These are phyloP conservation scores for Kazachstania bromeliacearum DNA, from an alignment of 805 yeast genomes.

Conservation along the genomic window DNA sequence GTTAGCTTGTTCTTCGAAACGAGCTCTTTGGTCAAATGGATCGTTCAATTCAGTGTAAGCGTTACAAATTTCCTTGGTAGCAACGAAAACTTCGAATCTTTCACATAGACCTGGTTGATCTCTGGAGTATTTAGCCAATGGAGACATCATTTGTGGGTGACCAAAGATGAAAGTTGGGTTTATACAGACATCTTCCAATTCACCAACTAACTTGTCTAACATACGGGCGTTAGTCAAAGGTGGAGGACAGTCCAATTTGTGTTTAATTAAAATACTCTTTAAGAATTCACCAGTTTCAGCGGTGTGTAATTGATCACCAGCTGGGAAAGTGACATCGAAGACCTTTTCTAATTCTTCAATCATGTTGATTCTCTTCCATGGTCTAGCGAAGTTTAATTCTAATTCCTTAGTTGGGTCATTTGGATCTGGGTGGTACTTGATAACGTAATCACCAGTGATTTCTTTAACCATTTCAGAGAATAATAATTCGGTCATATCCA, in stretches of 20 bases:
- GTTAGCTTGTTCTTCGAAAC: slow-evolving; percentile 98
- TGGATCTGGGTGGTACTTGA: slow-evolving; percentile 90
- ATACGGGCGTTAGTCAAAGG: slow-evolving; percentile 96
- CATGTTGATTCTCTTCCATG: slow-evolving; percentile 98
- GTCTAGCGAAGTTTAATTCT: slow-evolving; percentile 82
- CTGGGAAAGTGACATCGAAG: slow-evolving; percentile 82
- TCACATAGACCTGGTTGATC: slow-evolving; percentile 90
- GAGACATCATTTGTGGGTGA: slow-evolving; percentile 99
- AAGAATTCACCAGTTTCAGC: slow-evolving; percentile 87
- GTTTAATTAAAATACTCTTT: slow-evolving; percentile 64
- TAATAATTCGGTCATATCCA: slow-evolving; percentile 84
- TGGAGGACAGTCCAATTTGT: slow-evolving; percentile 79
- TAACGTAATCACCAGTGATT: slow-evolving; percentile 80
- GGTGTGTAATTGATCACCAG: slow-evolving; percentile 92
- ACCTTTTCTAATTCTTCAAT: slow-evolving; percentile 88
- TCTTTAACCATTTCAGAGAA: slow-evolving; percentile 96
- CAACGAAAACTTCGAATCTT: slow-evolving; percentile 96
- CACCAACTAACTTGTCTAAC: slow-evolving; percentile 97
- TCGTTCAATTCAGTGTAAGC: slow-evolving; percentile 98
- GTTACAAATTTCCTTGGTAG: slow-evolving; percentile 95
- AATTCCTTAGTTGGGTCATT: slow-evolving; percentile 76
- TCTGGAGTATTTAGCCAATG: slow-evolving; percentile 94
- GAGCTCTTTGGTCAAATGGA: slow-evolving; percentile 94
- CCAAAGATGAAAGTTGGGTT: slow-evolving; percentile 98
- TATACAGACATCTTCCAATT: slow-evolving; percentile 85